Evolutionary conservation across 1,284 basidiomycete species (phyloP).

Genomic region (Ceratobasidium sp.): DNA sequence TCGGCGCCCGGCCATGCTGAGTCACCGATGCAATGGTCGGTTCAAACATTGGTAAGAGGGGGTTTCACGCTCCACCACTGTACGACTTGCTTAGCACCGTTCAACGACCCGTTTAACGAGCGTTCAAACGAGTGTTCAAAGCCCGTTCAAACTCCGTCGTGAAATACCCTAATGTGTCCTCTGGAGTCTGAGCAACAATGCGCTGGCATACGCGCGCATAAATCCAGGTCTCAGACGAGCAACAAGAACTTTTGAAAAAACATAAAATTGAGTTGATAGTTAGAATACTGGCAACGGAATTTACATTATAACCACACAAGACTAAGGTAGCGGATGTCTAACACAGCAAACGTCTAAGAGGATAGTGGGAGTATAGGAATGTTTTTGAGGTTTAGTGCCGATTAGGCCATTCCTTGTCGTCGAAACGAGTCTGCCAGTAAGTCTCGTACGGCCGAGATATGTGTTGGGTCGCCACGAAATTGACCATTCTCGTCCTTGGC

Average conservation of each 20-base stretch:
- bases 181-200: too few species aligned
- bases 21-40: too few species aligned
- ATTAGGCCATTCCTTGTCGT: conserved; percentile 42
- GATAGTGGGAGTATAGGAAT: not conserved
- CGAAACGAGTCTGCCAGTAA: conserved; percentile 39
- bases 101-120: too few species aligned
- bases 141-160: too few species aligned
- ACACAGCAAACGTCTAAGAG: not conserved
- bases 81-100: too few species aligned
- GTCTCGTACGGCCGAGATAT: conserved; percentile 34
- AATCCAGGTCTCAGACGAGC: not conserved
- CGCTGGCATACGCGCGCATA: not conserved
- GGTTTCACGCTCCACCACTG: too few species aligned
- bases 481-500: conserved; percentile 54
- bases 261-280: not conserved
- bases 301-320: not conserved
- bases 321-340: not conserved
- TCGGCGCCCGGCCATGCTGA: too few species aligned
- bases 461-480: conserved; percentile 30
- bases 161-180: too few species aligned
- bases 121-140: too few species aligned
- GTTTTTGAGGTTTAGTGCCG: not conserved
- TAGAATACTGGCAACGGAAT: not conserved
- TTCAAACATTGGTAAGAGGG: too few species aligned
- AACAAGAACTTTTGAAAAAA: too few species aligned